Conservation (phyloP, 192 early-diverging fungal species). For the Coemansia sp. region DNA sequence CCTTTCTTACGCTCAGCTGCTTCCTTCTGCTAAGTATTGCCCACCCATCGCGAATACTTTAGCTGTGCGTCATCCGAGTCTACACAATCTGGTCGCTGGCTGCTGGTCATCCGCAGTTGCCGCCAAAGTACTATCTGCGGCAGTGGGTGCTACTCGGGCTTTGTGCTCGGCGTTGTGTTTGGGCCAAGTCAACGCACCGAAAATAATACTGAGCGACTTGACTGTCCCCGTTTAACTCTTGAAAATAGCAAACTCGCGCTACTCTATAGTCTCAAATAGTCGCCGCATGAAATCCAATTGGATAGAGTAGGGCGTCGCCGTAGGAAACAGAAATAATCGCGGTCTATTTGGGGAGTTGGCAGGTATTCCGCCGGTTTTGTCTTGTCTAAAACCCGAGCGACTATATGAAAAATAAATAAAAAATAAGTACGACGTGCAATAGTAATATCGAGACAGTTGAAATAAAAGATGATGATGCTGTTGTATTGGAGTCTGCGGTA, state of each 20-base stretch:
- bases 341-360: slow-evolving; percentile 25
- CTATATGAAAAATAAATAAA: not conserved
- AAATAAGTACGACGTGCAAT: not conserved
- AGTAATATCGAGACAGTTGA: not conserved
- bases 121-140: not conserved
- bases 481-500: too few relatives aligned
- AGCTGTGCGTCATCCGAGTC: not conserved
- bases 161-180: slow-evolving; percentile 50
- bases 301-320: slow-evolving; percentile 65
- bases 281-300: slow-evolving; percentile 77
- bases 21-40: slow-evolving; percentile 18
- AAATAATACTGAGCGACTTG: slow-evolving; percentile 57
- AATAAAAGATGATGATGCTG: too few relatives aligned
- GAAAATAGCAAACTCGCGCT: slow-evolving; percentile 15
- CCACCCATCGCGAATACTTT: slow-evolving; percentile 38
- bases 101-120: not conserved
- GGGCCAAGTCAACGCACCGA: slow-evolving; percentile 83
- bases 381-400: not conserved
- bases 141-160: not conserved
- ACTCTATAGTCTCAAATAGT: slow-evolving; percentile 69
- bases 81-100: not conserved
- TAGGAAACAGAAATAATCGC: slow-evolving; percentile 61
- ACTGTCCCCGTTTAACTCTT: too few relatives aligned
- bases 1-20: slow-evolving; percentile 10
- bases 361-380: not conserved